Percentiles rank a stretch among this genome's conserved stretches.
These are phyloP conservation scores for Candida lessepsii DNA, from an alignment of 805 yeast species.

Conservation along the genomic window DNA sequence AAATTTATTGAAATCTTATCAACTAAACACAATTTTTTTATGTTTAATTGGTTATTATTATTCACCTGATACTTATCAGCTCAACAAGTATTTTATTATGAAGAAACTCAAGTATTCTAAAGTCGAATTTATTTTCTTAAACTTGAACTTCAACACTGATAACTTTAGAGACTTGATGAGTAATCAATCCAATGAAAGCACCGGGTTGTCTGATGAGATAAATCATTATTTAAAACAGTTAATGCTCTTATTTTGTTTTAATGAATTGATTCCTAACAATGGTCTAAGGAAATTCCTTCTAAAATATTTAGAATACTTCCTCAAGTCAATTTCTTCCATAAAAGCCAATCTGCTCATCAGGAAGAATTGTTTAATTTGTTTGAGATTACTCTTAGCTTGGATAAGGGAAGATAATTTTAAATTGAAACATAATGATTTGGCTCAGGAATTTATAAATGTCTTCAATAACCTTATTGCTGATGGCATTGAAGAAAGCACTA, in stretches of 20 bases:
- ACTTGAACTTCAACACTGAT: constrained; percentile 15
- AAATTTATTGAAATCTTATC: constrained; percentile 16
- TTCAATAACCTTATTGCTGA: constrained; percentile 17
- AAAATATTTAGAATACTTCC: constrained; percentile 10
- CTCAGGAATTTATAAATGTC: constrained; percentile 15
- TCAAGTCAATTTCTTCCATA: background rate
- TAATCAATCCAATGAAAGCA: constrained; percentile 4
- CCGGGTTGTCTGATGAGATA: background rate
- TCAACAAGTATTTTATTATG: constrained; percentile 19
- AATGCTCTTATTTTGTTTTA: constrained; percentile 23
- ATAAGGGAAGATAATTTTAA: constrained; percentile 45
- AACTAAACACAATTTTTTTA: constrained; percentile 26
- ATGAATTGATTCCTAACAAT: constrained; percentile 13
- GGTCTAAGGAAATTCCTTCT: constrained; percentile 10
- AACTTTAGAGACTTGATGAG: constrained; percentile 13
- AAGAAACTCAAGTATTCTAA: constrained; percentile 23
- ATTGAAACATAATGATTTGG: constrained; percentile 14
- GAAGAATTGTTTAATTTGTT: constrained; percentile 16
- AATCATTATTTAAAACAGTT: constrained; percentile 24
- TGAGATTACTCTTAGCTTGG: constrained; percentile 59
- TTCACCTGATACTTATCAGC: constrained; percentile 32
- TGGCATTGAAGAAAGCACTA: background rate
- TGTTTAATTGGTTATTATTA: constrained; percentile 44
- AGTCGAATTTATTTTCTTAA: constrained; percentile 24
- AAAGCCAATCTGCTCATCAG: background rate